Base-by-base conservation (phyloP, 169 alveolate genomes). In the Theileria parva region DNA sequence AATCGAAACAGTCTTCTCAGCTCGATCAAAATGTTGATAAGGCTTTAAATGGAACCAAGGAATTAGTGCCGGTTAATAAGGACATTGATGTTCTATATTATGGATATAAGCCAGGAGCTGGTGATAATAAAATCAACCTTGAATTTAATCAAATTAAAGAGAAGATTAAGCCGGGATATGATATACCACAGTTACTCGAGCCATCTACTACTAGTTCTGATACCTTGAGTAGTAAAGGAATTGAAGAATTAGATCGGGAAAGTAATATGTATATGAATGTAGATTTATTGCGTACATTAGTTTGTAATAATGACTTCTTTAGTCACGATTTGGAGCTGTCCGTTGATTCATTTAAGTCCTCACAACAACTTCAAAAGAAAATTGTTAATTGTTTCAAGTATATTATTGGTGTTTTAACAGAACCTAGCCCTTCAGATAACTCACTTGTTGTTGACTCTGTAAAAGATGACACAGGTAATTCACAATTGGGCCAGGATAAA, bases 351-450 rank as follows among this genome's bases (percentile, higher is more conserved):
- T 60, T 85, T 9, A 30, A 60, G n/a, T 75, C 70, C 37, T 76
- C 91, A 0, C 64, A 53, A 7, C 84, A 85, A 28, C 44, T 74
- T 34, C 81, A 77, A 30, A 51, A 55, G 79, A 85, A 78, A 79
- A 25, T 85, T 11, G 70, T 77, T 21, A 85, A 85, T 75, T 66
- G 70, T 53, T 85, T 85, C 68, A 85, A 79, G 75, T 85, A 72
- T 57, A 53, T 61, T 17, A 51, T 74, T 7, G 86, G 91, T 15
- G 79, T 85, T 13, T 67, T 76, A 25, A 34, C 32, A 6, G 44
- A 50, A 17, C 59, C 74, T 0, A 19, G 27, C 1, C 37, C 67
- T 27, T 11, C 67, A 28, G 67, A 44, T 4, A 8, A 60, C 15
- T 11, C 17, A 12, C 39, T 60, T 0, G 13, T 8, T 27, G 32